Base-by-base conservation (phyloP, 805 yeast species). In the Hemisphaericaspora nanyangensis region DNA sequence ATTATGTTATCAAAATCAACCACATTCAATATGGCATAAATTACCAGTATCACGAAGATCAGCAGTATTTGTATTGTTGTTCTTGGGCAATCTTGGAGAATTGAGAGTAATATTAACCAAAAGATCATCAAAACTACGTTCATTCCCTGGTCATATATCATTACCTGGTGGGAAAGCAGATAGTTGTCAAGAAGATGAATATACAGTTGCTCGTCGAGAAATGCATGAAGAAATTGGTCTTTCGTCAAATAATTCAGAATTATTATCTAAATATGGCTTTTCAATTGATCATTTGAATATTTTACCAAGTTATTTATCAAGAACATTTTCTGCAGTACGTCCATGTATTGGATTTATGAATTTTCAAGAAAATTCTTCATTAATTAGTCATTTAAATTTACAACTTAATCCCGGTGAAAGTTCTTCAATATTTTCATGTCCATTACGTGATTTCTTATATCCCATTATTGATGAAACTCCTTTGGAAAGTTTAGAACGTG, bases 141-240 rank as follows among this genome's bases (percentile, higher is more conserved):
- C 77, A 38, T 90, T 89, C 62, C 84, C 93, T 0, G 96, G 97
- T 5, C 96, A 90, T 57, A 85, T 85, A 5, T 87, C 96, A 1
- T 68, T 90, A 7, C 98, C 98, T 4, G 98, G 98, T 2, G 98
- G 97, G 7, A 86, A 83, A 54, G 89, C 95, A 4, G 97, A 90
- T 57, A 54, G 49, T 30, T 78, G 73, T 0, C 65, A 74, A 15
- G 88, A 87, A 49, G 60, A 74, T 11, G 86, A 85, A 41, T 81
- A 83, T 72, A 73, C 75, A 31, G 82, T 83, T 29, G 83, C 96
- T 0, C 68, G 95, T 42, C 67, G 98, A 24, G 98, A 90, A 58
- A 79, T 89, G 45, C 75, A 72, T 40, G 98, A 90, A 55, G 98
- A 90, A 56, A 85, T 90, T 35, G 96, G 96, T 0, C 56, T 87